Evolutionary conservation across 805 yeast species (phyloP).

Genomic region (Yarrowia yakushimensis): DNA sequence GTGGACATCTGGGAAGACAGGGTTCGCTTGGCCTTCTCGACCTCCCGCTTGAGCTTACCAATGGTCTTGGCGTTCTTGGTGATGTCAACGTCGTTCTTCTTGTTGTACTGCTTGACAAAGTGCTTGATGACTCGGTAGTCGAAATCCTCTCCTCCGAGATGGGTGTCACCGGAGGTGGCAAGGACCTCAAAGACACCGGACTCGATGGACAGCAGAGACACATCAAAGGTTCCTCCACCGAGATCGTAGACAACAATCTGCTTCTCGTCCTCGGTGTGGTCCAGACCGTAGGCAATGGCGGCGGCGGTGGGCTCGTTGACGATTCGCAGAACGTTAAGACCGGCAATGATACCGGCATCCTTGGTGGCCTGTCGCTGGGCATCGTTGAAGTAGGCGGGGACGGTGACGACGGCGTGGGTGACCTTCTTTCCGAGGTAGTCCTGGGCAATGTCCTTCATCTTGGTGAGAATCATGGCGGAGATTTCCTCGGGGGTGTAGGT

Average conservation of each 20-base stretch:
- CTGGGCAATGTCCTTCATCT: conserved; percentile 92
- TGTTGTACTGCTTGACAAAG: conserved; percentile 78
- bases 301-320: conserved; percentile 97
- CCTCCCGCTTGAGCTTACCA: conserved; percentile 93
- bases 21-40: conserved; percentile 97
- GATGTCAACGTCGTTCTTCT: conserved; percentile 86
- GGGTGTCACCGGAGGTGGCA: conserved; percentile 95
- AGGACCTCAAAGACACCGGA: conserved; percentile 90
- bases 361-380: conserved; percentile 94
- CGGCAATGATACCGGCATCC: conserved; percentile 91
- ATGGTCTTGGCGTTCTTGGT: conserved; percentile 78
- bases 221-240: conserved; percentile 98
- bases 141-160: conserved; percentile 96
- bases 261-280: conserved; percentile 72
- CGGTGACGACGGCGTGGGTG: conserved; percentile 87
- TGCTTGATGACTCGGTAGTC: conserved; percentile 86
- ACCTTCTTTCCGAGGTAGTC: conserved; percentile 81
- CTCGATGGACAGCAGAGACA: conserved; percentile 79
- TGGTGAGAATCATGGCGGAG: conserved; percentile 84
- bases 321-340: conserved; percentile 80
- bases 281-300: conserved; percentile 94
- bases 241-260: conserved; percentile 89
- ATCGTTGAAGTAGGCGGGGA: conserved; percentile 90
- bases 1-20: conserved; percentile 93
- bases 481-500: conserved; percentile 88